A percentile compares a stretch with the other conserved stretches of the same genome.
Evolutionary conservation across 2,329 filamentous ascomycete species (phyloP).

Genomic region (Fusarium luffae): DNA sequence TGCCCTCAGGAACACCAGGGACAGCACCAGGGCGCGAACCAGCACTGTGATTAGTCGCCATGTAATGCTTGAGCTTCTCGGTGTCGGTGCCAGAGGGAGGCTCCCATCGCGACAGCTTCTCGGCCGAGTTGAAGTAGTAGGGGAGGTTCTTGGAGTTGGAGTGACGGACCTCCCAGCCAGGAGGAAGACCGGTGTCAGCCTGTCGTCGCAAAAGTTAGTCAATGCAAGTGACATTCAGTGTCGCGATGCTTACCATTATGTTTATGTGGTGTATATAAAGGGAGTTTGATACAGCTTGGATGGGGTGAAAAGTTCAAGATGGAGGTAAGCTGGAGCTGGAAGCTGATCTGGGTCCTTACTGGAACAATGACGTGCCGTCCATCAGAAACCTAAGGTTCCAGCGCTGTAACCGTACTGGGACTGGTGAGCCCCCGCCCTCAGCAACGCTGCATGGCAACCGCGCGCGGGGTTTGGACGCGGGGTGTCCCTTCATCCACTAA

Average conservation of each 20-base stretch:
- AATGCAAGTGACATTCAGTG: background rate
- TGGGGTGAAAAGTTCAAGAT: conserved; percentile 2
- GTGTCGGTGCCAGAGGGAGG: conserved; percentile 88
- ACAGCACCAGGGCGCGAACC: conserved; percentile 56
- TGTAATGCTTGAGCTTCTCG: conserved; percentile 92
- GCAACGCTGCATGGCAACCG: conserved; percentile 31
- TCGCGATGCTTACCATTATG: conserved; percentile 30
- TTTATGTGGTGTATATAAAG: background rate
- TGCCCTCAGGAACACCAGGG: conserved; percentile 69
- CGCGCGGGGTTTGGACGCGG: conserved; percentile 39
- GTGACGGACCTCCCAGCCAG: conserved; percentile 94
- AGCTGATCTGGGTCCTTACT: conserved; percentile 22
- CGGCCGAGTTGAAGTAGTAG: conserved; percentile 94
- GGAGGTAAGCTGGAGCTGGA: conserved; percentile 35
- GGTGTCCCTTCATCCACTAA: conserved; percentile 18
- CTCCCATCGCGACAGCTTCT: conserved; percentile 95
- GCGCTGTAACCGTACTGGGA: background rate
- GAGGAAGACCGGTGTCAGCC: conserved; percentile 83
- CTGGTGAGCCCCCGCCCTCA: conserved; percentile 9
- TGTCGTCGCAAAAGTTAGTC: conserved; percentile 47
- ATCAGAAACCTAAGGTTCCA: background rate
- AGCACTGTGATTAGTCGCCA: conserved; percentile 85
- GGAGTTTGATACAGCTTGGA: background rate
- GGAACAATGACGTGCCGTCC: conserved; percentile 42
- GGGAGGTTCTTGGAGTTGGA: conserved; percentile 98